Evolutionary conservation across 768 basidiomycete genomes (phyloP).

Genomic region (Suillus alpinus): DNA sequence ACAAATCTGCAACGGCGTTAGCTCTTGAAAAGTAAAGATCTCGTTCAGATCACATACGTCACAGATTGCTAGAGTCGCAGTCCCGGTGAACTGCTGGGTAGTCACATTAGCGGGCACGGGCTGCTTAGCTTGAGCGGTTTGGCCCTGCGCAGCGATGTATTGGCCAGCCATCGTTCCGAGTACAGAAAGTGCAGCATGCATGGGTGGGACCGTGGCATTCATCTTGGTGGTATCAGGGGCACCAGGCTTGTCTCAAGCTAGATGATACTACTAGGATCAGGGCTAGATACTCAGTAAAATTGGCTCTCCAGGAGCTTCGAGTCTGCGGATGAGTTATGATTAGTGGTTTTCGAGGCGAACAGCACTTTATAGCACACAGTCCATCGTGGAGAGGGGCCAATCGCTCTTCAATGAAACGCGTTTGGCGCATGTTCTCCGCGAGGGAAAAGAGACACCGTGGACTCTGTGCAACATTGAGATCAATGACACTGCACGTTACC

Average conservation of each 20-base stretch:
- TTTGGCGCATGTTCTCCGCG: slow-evolving; percentile 30
- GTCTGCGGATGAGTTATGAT: slow-evolving; percentile 39
- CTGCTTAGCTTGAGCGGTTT: slow-evolving; percentile 22
- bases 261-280: slow-evolving; percentile 9
- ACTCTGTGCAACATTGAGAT: neutral
- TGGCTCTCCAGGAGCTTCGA: slow-evolving; percentile 30
- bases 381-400: slow-evolving; percentile 10
- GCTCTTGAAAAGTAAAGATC: slow-evolving; percentile 4
- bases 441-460: slow-evolving; percentile 20
- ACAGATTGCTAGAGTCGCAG: slow-evolving; percentile 40
- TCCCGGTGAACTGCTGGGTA: slow-evolving; percentile 18
- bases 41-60: slow-evolving; percentile 38
- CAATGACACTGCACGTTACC: neutral
- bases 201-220: slow-evolving; percentile 29
- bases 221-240: slow-evolving; percentile 18
- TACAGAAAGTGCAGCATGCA: slow-evolving; percentile 35
- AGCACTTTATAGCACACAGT: slow-evolving; percentile 23
- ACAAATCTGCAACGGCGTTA: slow-evolving; percentile 42
- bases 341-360: slow-evolving; percentile 7
- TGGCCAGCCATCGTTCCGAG: slow-evolving; percentile 36
- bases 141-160: slow-evolving; percentile 30
- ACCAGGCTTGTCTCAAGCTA: slow-evolving; percentile 11
- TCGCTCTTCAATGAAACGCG: slow-evolving; percentile 21
- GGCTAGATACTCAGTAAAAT: slow-evolving; percentile 7
- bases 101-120: slow-evolving; percentile 12